A percentile compares a stretch with the other conserved stretches of the same genome.
Conservation (phyloP, 1,139 yeast species). For the Kodamaea derodonti region DNA sequence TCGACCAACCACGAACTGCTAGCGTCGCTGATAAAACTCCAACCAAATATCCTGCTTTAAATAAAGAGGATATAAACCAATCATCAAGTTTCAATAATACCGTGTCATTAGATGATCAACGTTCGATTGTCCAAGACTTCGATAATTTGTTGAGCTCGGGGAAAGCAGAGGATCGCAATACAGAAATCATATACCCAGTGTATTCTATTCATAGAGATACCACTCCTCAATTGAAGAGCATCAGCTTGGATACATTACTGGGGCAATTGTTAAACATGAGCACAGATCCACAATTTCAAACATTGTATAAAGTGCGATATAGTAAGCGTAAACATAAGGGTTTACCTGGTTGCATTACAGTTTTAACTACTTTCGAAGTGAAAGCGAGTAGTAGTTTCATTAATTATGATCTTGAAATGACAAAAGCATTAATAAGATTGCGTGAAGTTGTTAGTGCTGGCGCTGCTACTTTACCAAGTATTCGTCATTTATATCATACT, state of each 20-base stretch:
- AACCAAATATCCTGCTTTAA: constrained; percentile 3
- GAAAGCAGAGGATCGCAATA: constrained; percentile 14
- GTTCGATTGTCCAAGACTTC: constrained; percentile 24
- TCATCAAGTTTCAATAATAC: constrained; percentile 4
- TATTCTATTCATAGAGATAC: constrained; percentile 22
- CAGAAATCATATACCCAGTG: constrained; percentile 37
- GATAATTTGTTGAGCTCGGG: constrained; percentile 21
- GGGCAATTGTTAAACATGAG: neutral
- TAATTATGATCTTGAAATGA: constrained; percentile 14
- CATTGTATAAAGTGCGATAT: neutral
- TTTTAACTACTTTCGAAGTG: constrained; percentile 1
- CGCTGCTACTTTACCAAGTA: constrained; percentile 25
- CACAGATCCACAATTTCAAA: constrained; percentile 1
- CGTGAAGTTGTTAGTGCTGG: constrained; percentile 17
- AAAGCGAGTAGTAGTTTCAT: constrained; percentile 5
- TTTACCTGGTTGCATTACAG: constrained; percentile 8
- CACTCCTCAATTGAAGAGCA: neutral
- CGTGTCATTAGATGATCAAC: constrained; percentile 4
- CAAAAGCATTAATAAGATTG: constrained; percentile 1
- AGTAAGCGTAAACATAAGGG: neutral
- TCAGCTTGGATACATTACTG: neutral
- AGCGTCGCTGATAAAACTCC: neutral
- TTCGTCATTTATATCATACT: constrained; percentile 28
- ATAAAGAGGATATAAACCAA: constrained; percentile 6
- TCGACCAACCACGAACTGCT: neutral